Percentiles rank a stretch among this genome's conserved stretches.
phyloP scores from a whole-genome alignment of 192 early-diverging fungal species.

The Kickxella alabastrina region DNA sequence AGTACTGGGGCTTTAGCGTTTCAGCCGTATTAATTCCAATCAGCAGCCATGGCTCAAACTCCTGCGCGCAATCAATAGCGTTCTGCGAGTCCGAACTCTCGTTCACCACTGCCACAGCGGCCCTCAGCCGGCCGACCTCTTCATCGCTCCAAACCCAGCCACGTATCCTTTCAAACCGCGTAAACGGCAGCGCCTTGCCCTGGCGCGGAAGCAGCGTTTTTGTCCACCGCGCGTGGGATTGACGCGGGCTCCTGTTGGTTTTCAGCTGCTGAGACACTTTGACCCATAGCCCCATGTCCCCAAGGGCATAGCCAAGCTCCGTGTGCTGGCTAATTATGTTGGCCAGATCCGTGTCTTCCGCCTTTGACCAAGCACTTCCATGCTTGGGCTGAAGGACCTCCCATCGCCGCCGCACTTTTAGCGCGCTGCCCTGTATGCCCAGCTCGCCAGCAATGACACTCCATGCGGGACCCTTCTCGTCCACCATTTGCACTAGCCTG shows the following conservation, averaged over 20 bases:
- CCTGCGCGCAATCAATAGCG: neutral
- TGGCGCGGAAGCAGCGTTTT: constrained; percentile 28
- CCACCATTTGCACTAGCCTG: constrained; percentile 9
- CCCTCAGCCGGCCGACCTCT: constrained; percentile 10
- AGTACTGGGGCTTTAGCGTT: constrained; percentile 15
- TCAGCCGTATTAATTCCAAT: neutral
- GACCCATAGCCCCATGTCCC: constrained; percentile 23
- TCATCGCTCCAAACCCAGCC: constrained; percentile 26
- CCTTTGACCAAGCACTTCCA: constrained; percentile 16
- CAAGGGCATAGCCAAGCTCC: constrained; percentile 2
- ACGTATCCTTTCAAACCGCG: constrained; percentile 22
- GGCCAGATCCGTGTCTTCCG: constrained; percentile 25
- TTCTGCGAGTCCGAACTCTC: constrained; percentile 1
- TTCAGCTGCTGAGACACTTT: constrained; percentile 18
- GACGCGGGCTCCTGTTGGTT: constrained; percentile 21
- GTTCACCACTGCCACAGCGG: constrained; percentile 5
- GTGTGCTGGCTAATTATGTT: constrained; percentile 14
- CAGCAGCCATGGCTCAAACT: constrained; percentile 40
- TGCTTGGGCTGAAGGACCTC: constrained; percentile 21
- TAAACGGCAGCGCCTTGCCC: constrained; percentile 12
- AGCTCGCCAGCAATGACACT: constrained; percentile 25
- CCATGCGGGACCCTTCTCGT: constrained; percentile 16
- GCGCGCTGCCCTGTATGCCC: constrained; percentile 20
- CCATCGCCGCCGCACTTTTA: constrained; percentile 32
- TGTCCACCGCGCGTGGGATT: constrained; percentile 37